Percentiles rank a stretch among this genome's conserved stretches.
Conservation (phyloP, 2,329 filamentous ascomycete species). For the Arthrobotrys sinensis region DNA sequence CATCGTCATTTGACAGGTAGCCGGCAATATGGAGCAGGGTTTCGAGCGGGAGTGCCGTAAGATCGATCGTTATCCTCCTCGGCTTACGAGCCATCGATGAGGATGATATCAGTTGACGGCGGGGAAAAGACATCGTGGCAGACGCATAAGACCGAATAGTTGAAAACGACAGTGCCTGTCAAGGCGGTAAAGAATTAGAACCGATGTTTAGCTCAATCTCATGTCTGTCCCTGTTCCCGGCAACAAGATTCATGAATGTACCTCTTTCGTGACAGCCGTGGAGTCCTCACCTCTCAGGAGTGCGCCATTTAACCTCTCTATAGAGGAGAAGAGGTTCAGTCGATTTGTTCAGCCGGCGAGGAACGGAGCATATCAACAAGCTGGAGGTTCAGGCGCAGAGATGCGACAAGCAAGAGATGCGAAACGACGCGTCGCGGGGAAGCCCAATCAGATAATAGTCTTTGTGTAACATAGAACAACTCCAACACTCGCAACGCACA, state of each 20-base stretch:
- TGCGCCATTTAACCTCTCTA: no score
- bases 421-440: not conserved
- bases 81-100: not conserved
- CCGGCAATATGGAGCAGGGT: conserved; percentile 45
- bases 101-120: not conserved
- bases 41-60: conserved; percentile 38
- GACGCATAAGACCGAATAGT: no score
- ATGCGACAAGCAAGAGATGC: no score
- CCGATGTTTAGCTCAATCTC: no score
- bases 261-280: no score
- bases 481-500: conserved; percentile 9
- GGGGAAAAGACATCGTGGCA: not conserved
- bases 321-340: no score
- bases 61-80: not conserved
- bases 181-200: not conserved
- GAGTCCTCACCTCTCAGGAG: no score
- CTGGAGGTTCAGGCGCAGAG: no score
- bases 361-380: no score
- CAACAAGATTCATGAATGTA: no score
- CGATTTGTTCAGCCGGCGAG: no score
- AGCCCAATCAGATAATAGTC: not conserved
- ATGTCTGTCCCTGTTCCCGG: no score
- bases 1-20: conserved; percentile 48
- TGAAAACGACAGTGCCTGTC: not conserved
- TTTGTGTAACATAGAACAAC: not conserved